Conservation (phyloP, 2,329 filamentous ascomycete genomes). For the Aureobasidium sp. region DNA sequence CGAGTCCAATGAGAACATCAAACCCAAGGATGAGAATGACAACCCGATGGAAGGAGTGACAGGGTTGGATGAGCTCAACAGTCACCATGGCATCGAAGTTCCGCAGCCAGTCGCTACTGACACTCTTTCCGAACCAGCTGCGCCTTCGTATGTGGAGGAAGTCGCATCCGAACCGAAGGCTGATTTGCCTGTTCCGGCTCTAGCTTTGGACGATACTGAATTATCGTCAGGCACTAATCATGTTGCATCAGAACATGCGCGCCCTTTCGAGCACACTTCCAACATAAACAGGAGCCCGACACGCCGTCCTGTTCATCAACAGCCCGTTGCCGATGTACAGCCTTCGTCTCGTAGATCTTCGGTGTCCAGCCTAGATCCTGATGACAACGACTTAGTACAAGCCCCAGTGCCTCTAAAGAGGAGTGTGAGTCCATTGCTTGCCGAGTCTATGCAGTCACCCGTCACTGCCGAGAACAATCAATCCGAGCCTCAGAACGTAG, state of each 20-base stretch:
- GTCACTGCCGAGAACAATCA: neutral
- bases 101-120: neutral
- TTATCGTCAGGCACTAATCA: neutral
- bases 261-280: neutral
- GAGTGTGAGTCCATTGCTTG: neutral
- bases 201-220: neutral
- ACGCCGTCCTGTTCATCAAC: slow-evolving; percentile 1
- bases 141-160: neutral
- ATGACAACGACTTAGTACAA: neutral
- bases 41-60: neutral
- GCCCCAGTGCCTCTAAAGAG: neutral
- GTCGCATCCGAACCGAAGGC: too few species aligned
- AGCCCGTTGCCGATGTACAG: neutral
- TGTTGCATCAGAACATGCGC: neutral
- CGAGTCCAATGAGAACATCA: slow-evolving; percentile 6
- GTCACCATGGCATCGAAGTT: neutral
- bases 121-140: neutral
- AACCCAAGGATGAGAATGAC: neutral
- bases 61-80: neutral
- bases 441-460: neutral
- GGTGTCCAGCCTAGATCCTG: neutral
- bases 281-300: neutral
- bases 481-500: neutral
- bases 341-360: neutral
- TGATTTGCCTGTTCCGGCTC: neutral